These are phyloP conservation scores for Magnusiomyces paraingens DNA, from an alignment of 1,139 yeast species.

Conservation along the genomic window DNA sequence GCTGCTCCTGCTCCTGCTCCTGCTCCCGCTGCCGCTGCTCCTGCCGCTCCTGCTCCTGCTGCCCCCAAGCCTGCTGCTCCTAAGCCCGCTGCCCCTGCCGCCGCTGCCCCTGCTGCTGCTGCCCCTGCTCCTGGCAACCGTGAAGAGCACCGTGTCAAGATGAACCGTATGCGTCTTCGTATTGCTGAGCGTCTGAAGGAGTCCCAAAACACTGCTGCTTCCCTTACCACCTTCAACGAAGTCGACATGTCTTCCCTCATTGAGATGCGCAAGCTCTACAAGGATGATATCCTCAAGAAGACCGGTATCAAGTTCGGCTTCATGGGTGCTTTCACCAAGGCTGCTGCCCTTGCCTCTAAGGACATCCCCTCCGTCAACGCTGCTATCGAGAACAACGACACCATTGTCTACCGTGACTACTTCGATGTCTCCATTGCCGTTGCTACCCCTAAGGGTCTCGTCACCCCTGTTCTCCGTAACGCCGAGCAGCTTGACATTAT, in stretches of 20 bases:
- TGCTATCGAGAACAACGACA: slow-evolving; percentile 83
- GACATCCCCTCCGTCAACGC: slow-evolving; percentile 95
- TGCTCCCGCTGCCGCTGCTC: slow-evolving; percentile 20
- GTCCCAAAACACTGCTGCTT: slow-evolving; percentile 98
- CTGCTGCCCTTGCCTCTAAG: slow-evolving; percentile 87
- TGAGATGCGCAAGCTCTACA: slow-evolving; percentile 93
- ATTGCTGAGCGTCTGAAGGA: slow-evolving; percentile 99
- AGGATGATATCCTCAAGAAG: slow-evolving; percentile 92
- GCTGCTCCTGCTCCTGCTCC: slow-evolving; percentile 22
- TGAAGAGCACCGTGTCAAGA: slow-evolving; percentile 86
- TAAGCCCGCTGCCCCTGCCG: slow-evolving; percentile 31
- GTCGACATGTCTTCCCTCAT: slow-evolving; percentile 91
- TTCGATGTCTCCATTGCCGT: slow-evolving; percentile 95
- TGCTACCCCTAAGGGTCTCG: slow-evolving; percentile 98
- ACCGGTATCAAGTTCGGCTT: slow-evolving; percentile 95
- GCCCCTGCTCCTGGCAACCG: slow-evolving; percentile 57
- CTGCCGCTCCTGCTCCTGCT: slow-evolving; percentile 18
- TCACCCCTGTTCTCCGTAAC: slow-evolving; percentile 96
- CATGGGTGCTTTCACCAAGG: slow-evolving; percentile 98
- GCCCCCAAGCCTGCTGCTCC: slow-evolving; percentile 23
- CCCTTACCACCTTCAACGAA: slow-evolving; percentile 96
- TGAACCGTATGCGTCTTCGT: slow-evolving; percentile 99
- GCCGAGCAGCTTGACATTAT: slow-evolving; percentile 87
- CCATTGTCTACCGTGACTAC: slow-evolving; percentile 93
- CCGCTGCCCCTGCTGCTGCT: slow-evolving; percentile 33